Base-by-base conservation (phyloP, 2,329 filamentous ascomycete genomes). In the Exophiala sp. region DNA sequence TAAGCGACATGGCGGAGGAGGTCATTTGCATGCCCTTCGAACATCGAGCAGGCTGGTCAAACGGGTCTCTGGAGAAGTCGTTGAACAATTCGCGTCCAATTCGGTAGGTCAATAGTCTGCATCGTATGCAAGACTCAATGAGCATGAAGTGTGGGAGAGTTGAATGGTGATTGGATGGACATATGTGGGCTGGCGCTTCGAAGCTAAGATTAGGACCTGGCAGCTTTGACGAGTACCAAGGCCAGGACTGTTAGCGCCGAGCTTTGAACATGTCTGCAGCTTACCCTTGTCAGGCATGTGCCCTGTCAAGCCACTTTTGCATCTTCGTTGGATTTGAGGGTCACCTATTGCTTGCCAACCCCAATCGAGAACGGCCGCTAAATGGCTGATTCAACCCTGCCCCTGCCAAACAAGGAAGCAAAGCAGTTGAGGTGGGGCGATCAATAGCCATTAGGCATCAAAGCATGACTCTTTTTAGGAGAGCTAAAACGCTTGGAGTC, bases 91-190 rank as follows among this genome's bases (percentile, higher is more conserved):
- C 33, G 57, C 47, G 52, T 38, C 53, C 52, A 44, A 55, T 57
- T 57, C 51, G 54, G 57, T 55, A 40, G 38, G 34, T 52, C 54
- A 70, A 72, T n/a, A 79, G 79, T 0, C 57, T 81, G 3, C 77
- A 82, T 59, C 68, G 67, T 1, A 77, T 75, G 46, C 71, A 77
- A 51, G 78, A 82, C 64, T 80, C 72, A 71, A 77, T 76, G 0
- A 71, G 75, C 18, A 66, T 73, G 1, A 61, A 75, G 8, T 78
- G 75, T 34, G 57, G 54, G 39, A 52, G 51, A 32, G 34, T 49
- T 21, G 8, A n/a, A 12, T 16, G 34, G 5, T 55, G 45, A 60
- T 60, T 60, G 57, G 57, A 49, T 41, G 36, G n/a, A 29, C 12
- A 32, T 3, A 11, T 34, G 52, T 47, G 53, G 47, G 51, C 44